These are phyloP conservation scores for Porodaedalea pini DNA, from an alignment of 1,284 basidiomycete genomes.

Conservation along the genomic window DNA sequence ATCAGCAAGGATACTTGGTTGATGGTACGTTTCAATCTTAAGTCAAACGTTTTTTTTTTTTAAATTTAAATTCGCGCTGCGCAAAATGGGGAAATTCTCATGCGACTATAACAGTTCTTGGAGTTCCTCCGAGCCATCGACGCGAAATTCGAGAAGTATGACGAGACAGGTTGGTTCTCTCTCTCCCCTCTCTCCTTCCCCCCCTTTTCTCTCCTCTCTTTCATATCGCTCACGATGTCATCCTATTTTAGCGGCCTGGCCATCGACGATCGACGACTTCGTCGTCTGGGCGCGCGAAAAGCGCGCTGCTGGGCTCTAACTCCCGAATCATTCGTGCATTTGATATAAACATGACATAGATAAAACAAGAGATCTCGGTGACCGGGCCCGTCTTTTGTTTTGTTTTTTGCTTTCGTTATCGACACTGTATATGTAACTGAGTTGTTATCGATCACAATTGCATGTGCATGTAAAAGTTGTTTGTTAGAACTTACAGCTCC, in stretches of 20 bases:
- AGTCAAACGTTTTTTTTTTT: constrained; percentile 10
- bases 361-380: no score
- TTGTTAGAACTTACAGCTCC: no score
- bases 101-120: constrained; percentile 56
- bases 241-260: constrained; percentile 73
- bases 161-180: constrained; percentile 68
- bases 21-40: constrained; percentile 53
- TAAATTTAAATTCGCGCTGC: no score
- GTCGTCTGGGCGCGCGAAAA: constrained; percentile 62
- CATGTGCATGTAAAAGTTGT: no score
- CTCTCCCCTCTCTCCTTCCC: background rate
- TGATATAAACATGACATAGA: no score
- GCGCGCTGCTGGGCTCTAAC: no score
- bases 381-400: no score
- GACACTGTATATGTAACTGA: no score
- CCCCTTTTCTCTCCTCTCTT: background rate
- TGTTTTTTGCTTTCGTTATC: no score
- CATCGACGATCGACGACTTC: constrained; percentile 85
- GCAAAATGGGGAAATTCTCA: no score
- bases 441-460: no score
- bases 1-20: constrained; percentile 94
- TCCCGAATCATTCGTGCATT: no score
- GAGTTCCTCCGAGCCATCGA: constrained; percentile 85
- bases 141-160: constrained; percentile 75
- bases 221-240: background rate